phyloP scores from a whole-genome alignment of 2,329 filamentous ascomycete genomes.

The Davidsoniella australis region DNA sequence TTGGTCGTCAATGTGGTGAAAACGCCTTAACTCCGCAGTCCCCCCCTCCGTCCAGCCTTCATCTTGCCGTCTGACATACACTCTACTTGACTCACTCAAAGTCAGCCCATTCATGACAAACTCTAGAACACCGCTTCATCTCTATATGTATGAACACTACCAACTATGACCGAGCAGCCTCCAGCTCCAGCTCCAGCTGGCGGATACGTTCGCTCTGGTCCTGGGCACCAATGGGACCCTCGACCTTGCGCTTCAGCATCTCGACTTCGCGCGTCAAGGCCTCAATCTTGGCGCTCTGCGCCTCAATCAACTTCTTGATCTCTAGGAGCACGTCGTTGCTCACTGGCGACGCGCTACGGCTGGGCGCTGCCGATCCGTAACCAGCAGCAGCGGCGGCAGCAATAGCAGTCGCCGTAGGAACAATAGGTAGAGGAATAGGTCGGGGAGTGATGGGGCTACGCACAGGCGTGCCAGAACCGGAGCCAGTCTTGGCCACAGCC shows the following conservation, averaged over 20 bases:
- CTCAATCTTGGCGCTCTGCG: slow-evolving; percentile 62
- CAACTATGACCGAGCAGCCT: slow-evolving; percentile 39
- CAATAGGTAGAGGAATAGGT: slow-evolving; percentile 19
- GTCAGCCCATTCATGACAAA: too few species aligned
- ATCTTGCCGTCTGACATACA: too few species aligned
- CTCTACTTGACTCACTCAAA: too few species aligned
- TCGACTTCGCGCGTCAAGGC: slow-evolving; percentile 59
- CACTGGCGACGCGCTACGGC: slow-evolving; percentile 10
- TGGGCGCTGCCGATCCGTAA: slow-evolving; percentile 12
- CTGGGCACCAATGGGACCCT: slow-evolving; percentile 27
- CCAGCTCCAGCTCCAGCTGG: slow-evolving; percentile 50
- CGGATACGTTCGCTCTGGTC: slow-evolving; percentile 53
- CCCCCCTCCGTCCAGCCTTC: not conserved
- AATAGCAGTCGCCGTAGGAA: slow-evolving; percentile 18
- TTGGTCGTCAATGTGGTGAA: too few species aligned
- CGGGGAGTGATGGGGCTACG: slow-evolving; percentile 16
- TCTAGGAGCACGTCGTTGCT: slow-evolving; percentile 53
- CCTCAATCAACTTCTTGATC: slow-evolving; percentile 64
- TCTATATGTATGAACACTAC: not conserved
- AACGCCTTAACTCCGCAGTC: not conserved
- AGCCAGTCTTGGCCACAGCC: slow-evolving; percentile 15
- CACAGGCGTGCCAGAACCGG: slow-evolving; percentile 16
- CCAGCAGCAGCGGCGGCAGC: slow-evolving; percentile 15
- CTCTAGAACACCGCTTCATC: not conserved
- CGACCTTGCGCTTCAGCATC: slow-evolving; percentile 60